phyloP scores from a whole-genome alignment of 768 basidiomycete species.

The Russula griseocarnosa region DNA sequence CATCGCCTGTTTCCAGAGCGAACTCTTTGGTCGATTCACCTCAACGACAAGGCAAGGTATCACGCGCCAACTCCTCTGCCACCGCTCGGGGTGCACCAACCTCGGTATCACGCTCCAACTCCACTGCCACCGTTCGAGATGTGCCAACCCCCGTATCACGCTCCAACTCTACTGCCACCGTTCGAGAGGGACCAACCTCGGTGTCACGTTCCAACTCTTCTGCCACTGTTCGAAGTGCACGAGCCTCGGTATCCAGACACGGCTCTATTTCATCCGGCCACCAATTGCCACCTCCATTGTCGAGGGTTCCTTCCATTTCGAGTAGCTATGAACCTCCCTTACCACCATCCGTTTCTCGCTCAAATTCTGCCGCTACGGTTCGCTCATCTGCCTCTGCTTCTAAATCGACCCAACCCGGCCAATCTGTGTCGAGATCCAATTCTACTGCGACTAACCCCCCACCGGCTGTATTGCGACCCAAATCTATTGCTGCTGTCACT shows the following conservation, averaged over 20 bases:
- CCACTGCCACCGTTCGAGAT: slow-evolving; percentile 12
- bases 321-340: background rate
- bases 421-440: slow-evolving; percentile 17
- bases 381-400: slow-evolving; percentile 10
- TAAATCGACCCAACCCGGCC: background rate
- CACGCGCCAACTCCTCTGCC: background rate
- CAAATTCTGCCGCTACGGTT: slow-evolving; percentile 18
- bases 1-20: slow-evolving; percentile 10
- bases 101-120: slow-evolving; percentile 18
- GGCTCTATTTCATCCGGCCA: slow-evolving; percentile 6
- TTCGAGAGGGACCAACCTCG: slow-evolving; percentile 2
- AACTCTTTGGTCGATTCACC: slow-evolving; percentile 12
- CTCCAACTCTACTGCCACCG: slow-evolving; percentile 13
- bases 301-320: slow-evolving; percentile 4
- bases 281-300: slow-evolving; percentile 1
- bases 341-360: slow-evolving; percentile 14
- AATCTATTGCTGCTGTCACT: slow-evolving; percentile 16
- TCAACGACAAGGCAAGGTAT: slow-evolving; percentile 1
- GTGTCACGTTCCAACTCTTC: slow-evolving; percentile 18
- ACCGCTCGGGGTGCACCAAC: slow-evolving; percentile 7
- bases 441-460: slow-evolving; percentile 8
- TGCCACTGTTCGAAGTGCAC: slow-evolving; percentile 7
- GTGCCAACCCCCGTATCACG: slow-evolving; percentile 11
- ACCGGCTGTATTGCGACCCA: slow-evolving; percentile 12
- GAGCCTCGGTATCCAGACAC: slow-evolving; percentile 2